Evolutionary conservation across 1,284 basidiomycete genomes (phyloP), one percentile per base, ranked within the genome.

Genomic region (Takashimella tepidaria): DNA sequence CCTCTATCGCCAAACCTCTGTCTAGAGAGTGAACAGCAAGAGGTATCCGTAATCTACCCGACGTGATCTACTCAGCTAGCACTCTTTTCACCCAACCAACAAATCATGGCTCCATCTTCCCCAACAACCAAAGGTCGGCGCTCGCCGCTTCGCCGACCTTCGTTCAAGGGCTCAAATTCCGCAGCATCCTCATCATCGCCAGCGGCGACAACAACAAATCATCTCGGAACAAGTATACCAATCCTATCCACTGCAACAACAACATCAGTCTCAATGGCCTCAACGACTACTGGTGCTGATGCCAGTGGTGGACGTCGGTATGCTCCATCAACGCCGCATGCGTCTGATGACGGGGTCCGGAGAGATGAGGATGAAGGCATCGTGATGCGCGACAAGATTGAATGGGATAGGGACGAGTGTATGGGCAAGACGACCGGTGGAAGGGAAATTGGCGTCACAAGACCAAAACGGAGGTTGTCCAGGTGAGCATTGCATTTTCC

Each of bases 261-360:
- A 16, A 37, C 31, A 8, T 37, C 31, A 16, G 8, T 16, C 10
- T 8, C 16, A 16, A 37, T 37, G 31, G 31, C 31, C 10, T 37
- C 31, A 16, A 8, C 31, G 31, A 8, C 31, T 16, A 8, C 31
- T 8, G 31, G 31, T 16, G 31, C 31, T 8, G 16, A 8, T 8
- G 8, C 31, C 10, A 37, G 10, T 8, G 31, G 31, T 16, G 31
- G 31, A 8, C 31, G 31, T 16, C 31, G 31, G 31, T 37, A 37
- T 16, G 31, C 16, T 16, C 16, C 31, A 16, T 67, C 13, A 76
- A 77, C 53, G 82, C 84, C 50, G 68, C 31, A 37, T 16, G 31
- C 31, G 31, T 16, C 8, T 37, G 31, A 37, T 16, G 16, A 37
- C 31, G 10, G 10, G 31, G 31, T 37, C 31, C 16, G 8, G 8